phyloP scores from a whole-genome alignment of 495 filamentous ascomycete genomes.

The Chaetomium cochliodes region DNA sequence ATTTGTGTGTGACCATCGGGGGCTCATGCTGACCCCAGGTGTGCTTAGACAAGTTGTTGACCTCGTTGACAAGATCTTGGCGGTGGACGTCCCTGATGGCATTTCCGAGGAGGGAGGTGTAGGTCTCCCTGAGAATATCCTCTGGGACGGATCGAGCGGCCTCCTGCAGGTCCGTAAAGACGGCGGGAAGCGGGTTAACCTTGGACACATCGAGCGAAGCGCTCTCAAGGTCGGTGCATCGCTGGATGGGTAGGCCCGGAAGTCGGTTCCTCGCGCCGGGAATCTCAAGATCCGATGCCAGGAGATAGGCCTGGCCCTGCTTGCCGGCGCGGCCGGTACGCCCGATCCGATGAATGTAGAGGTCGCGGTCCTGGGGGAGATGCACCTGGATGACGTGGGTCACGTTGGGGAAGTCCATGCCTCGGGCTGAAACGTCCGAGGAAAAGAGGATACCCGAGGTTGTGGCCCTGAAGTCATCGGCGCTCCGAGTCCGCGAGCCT shows the following conservation, averaged over 20 bases:
- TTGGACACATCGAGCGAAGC: conserved; percentile 53
- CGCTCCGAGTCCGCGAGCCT: conserved; percentile 58
- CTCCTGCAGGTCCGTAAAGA: conserved; percentile 40
- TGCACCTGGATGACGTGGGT: conserved; percentile 87
- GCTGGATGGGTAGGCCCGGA: conserved; percentile 62
- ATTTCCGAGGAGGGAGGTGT: conserved; percentile 54
- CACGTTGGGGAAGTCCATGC: conserved; percentile 96
- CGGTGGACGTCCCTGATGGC: conserved; percentile 38
- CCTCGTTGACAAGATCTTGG: conserved; percentile 44
- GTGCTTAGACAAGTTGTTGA: conserved; percentile 62
- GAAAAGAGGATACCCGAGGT: conserved; percentile 75
- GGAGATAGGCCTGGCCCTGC: conserved; percentile 74
- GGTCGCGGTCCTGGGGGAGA: conserved; percentile 65
- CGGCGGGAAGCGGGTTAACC: conserved; percentile 36
- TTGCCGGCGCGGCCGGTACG: conserved; percentile 70
- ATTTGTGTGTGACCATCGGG: conserved; percentile 50
- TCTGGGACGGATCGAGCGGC: conserved; percentile 34
- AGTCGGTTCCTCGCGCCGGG: conserved; percentile 52
- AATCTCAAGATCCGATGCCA: conserved; percentile 62
- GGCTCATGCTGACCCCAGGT: conserved; percentile 61
- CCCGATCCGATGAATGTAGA: conserved; percentile 88
- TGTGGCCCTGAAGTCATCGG: conserved; percentile 66
- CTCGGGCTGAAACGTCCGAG: conserved; percentile 90
- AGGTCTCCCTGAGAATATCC: conserved; percentile 36
- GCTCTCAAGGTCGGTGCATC: conserved; percentile 45